These are phyloP conservation scores for Corchorus olitorius DNA, from an alignment of 345 rosid genomes.

Conservation along the genomic window DNA sequence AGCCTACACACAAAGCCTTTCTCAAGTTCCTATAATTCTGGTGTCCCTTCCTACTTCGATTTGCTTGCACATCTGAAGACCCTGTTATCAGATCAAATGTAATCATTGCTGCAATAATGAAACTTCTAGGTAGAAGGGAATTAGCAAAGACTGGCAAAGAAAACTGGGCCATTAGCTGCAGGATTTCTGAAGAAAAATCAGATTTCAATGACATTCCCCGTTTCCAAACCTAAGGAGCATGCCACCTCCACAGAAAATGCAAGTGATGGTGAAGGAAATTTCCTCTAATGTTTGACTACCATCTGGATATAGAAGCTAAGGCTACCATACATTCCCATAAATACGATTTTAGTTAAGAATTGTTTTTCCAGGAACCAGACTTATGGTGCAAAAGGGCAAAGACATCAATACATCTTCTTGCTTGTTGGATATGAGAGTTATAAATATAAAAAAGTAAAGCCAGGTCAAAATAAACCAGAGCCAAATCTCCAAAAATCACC, in stretches of 20 bases:
- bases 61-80: slow-evolving; percentile 59
- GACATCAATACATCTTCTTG: neutral
- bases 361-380: neutral
- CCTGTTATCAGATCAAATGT: slow-evolving; percentile 43
- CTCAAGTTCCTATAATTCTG: slow-evolving; percentile 72
- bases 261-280: neutral
- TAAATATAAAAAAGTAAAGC: slow-evolving; percentile 4
- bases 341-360: neutral
- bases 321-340: neutral
- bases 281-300: neutral
- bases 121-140: neutral
- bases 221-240: neutral
- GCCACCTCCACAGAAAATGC: neutral
- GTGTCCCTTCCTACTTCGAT: slow-evolving; percentile 47
- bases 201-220: neutral
- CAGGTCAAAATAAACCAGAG: neutral
- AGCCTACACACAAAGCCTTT: slow-evolving; percentile 85
- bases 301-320: neutral
- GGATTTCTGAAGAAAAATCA: neutral
- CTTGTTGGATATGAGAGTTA: neutral
- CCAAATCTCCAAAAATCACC: neutral
- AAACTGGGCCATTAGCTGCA: neutral
- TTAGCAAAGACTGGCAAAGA: slow-evolving; percentile 2
- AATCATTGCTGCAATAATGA: neutral
- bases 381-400: neutral